Evolutionary conservation across 441 rosid genomes (phyloP), one percentile per base, ranked within the genome.

Genomic region (Omphalea diandra): DNA sequence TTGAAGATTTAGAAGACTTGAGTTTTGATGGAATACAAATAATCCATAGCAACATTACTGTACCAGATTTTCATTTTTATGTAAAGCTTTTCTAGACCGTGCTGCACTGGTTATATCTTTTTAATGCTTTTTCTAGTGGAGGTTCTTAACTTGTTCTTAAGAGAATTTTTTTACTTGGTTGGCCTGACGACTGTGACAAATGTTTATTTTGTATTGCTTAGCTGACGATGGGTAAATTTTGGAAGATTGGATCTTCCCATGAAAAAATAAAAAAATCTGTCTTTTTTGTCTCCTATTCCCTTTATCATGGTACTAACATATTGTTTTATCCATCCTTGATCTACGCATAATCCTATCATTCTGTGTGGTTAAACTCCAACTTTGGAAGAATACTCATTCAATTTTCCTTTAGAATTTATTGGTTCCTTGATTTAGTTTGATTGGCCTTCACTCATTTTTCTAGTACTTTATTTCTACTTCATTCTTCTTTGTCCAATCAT

Each of bases 1-100:
- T 75, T 74, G 52, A 20, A 31, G n/a, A 57, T 58, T 67, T 59
- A 35, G 65, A 59, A 54, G 52, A 33, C 55, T 24, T 69, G 64
- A 75, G 67, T 74, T 69, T 67, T 60, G 67, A 55, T 70, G 61
- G 68, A 73, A 43, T 56, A 66, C 74, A 72, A 82, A 82, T 80
- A 82, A 78, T 71, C 69, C 68, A 38, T 36, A 24, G 67, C 27
- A 46, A 44, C 38, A 29, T 65, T 40, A 66, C 32, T 74, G 59
- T 54, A 68, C 65, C 56, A 11, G 58, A 20, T 49, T 55, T 64
- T 59, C 56, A 44, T 75, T 70, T 50, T 44, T 55, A 73, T 72
- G 32, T 67, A 26, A 61, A 69, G 77, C 43, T 72, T 71, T 56
- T 53, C 24, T 44, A 26, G 70, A 75, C 77, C 70, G 5, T 63